These are phyloP conservation scores for Pisolithus thermaeus DNA, from an alignment of 1,284 basidiomycete species.

Conservation along the genomic window DNA sequence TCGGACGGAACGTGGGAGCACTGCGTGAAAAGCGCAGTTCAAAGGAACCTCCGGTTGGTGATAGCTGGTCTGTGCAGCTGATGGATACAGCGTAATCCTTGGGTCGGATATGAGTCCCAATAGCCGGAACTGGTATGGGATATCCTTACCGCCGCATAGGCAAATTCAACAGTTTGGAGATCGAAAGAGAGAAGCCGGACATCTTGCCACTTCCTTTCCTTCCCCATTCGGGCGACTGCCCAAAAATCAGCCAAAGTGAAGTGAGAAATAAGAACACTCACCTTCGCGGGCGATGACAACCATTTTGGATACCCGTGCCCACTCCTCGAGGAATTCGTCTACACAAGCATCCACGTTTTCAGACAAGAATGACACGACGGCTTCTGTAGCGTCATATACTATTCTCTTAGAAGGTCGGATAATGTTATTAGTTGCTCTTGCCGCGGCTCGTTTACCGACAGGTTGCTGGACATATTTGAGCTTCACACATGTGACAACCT, in stretches of 20 bases:
- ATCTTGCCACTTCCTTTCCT: slow-evolving; percentile 62
- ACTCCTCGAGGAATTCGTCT: slow-evolving; percentile 83
- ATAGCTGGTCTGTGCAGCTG: slow-evolving; percentile 66
- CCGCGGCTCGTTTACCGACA: slow-evolving; percentile 60
- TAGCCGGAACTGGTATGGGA: neutral
- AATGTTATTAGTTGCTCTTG: slow-evolving; percentile 42
- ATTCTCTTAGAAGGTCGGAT: slow-evolving; percentile 78
- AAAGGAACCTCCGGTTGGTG: slow-evolving; percentile 58
- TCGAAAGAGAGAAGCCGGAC: slow-evolving; percentile 81
- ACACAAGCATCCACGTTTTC: slow-evolving; percentile 84
- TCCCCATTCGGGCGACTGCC: slow-evolving; percentile 76
- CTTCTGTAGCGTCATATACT: slow-evolving; percentile 80
- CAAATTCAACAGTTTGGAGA: slow-evolving; percentile 83
- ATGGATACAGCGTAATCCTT: slow-evolving; percentile 72
- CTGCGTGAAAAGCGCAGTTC: slow-evolving; percentile 66
- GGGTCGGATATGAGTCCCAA: neutral
- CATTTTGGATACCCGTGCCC: slow-evolving; percentile 88
- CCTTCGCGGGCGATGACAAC: slow-evolving; percentile 87
- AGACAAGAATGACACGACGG: slow-evolving; percentile 81
- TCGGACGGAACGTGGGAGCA: slow-evolving; percentile 18
- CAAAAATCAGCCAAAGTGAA: slow-evolving; percentile 6
- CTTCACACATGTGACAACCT: slow-evolving; percentile 82
- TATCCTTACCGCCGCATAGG: slow-evolving; percentile 54
- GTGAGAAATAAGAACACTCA: slow-evolving; percentile 25
- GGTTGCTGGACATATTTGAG: slow-evolving; percentile 84